Conservation (phyloP, 306 rosid genomes). For the Cucurbita maxima region DNA sequence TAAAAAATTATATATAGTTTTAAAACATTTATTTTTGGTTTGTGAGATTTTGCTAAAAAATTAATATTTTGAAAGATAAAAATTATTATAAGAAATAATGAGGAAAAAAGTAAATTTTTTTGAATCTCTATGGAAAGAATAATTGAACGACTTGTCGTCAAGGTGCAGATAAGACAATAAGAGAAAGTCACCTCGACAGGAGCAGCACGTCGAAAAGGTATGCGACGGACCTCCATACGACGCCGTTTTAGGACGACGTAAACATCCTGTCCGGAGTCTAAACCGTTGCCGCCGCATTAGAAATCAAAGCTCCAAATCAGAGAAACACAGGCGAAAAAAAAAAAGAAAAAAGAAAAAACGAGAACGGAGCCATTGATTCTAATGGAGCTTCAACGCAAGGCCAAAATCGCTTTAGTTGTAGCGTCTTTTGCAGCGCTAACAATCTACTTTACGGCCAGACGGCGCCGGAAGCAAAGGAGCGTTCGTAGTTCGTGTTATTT, state of each 20-base stretch:
- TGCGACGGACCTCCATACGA: neutral
- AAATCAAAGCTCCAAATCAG: neutral
- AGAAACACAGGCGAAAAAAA: neutral
- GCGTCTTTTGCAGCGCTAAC: constrained; percentile 45
- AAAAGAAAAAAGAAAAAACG: neutral
- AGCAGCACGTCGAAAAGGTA: neutral
- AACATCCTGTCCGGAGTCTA: neutral
- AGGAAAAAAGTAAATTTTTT: no score
- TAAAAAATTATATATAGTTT: no score
- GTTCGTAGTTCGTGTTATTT: constrained; percentile 40
- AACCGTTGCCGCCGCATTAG: neutral
- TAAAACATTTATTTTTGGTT: no score
- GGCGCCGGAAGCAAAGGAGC: constrained; percentile 18
- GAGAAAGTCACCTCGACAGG: neutral
- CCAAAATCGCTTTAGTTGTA: constrained; percentile 28
- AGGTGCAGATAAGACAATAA: neutral
- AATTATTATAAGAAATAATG: no score
- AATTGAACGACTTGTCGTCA: neutral
- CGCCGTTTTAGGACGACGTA: neutral
- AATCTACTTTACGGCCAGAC: constrained; percentile 30
- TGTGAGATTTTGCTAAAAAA: no score
- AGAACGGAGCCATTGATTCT: constrained; percentile 1
- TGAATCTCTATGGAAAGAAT: neutral
- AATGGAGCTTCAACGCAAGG: constrained; percentile 25
- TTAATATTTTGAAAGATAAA: no score